These are phyloP conservation scores for Colletotrichum karsti DNA, from an alignment of 2,329 filamentous ascomycete genomes.

Conservation along the genomic window DNA sequence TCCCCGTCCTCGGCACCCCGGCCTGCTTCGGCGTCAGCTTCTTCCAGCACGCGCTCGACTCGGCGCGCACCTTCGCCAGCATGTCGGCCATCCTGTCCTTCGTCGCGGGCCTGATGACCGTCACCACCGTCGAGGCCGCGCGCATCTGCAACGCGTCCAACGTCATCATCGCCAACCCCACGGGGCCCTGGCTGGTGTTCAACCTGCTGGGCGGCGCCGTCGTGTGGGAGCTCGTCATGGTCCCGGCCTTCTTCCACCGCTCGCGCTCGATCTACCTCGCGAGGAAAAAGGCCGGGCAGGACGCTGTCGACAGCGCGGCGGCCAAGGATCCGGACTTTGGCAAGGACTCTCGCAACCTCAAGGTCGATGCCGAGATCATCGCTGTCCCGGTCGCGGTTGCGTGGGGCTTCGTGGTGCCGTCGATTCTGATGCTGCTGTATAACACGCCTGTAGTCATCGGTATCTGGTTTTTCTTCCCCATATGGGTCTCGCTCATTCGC, in stretches of 20 bases:
- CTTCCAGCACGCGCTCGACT: constrained; percentile 52
- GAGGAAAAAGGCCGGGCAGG: constrained; percentile 29
- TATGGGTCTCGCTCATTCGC: constrained; percentile 56
- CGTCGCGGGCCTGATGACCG: constrained; percentile 56
- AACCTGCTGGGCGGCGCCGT: constrained; percentile 58
- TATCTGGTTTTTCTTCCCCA: constrained; percentile 61
- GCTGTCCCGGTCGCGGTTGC: constrained; percentile 61
- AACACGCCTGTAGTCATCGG: constrained; percentile 45
- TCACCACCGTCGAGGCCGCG: constrained; percentile 58
- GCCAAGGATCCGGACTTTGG: constrained; percentile 39
- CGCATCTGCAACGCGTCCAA: constrained; percentile 49
- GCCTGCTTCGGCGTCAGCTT: constrained; percentile 60
- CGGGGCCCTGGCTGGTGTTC: constrained; percentile 55
- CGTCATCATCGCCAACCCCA: constrained; percentile 46
- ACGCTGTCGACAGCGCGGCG: constrained; percentile 31
- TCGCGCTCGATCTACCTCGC: constrained; percentile 45
- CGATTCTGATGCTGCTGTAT: constrained; percentile 54
- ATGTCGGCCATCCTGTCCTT: constrained; percentile 54
- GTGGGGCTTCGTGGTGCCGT: constrained; percentile 56
- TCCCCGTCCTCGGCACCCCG: constrained; percentile 55
- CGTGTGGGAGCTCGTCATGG: constrained; percentile 60
- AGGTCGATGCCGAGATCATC: constrained; percentile 59
- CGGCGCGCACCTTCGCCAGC: constrained; percentile 48
- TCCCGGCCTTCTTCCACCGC: constrained; percentile 57
- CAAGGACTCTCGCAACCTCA: constrained; percentile 45